Evolutionary conservation across 2,329 filamentous ascomycete species (phyloP).

Genomic region (Fusarium transvaalense): DNA sequence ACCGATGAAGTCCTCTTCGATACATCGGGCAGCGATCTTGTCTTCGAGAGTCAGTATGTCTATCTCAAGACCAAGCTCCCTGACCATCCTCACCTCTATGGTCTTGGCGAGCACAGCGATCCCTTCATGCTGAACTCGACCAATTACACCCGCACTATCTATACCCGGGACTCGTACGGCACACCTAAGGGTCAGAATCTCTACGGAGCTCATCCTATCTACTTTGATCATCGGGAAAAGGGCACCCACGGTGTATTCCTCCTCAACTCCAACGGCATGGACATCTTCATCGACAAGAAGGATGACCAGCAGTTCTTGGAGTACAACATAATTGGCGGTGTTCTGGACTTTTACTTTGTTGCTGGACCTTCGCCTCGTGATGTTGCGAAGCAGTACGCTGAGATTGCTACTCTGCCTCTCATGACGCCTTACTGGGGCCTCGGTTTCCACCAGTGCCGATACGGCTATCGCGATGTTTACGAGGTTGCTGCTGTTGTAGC

Average conservation of each 20-base stretch:
- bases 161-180: conserved; percentile 68
- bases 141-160: conserved; percentile 72
- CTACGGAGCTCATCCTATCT: conserved; percentile 81
- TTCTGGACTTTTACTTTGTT: conserved; percentile 79
- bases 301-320: conserved; percentile 76
- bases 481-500: conserved; percentile 75
- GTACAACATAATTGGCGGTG: conserved; percentile 82
- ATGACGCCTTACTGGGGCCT: conserved; percentile 76
- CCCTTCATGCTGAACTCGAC: conserved; percentile 75
- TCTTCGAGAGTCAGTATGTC: conserved; percentile 85
- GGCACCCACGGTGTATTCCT: conserved; percentile 76
- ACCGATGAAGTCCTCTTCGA: conserved; percentile 73
- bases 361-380: conserved; percentile 69
- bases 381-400: conserved; percentile 70
- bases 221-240: conserved; percentile 74
- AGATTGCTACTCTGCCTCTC: conserved; percentile 66
- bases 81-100: conserved; percentile 77
- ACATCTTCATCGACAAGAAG: conserved; percentile 76
- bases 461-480: conserved; percentile 73
- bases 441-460: conserved; percentile 72
- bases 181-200: conserved; percentile 73
- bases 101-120: conserved; percentile 82
- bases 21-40: conserved; percentile 72
- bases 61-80: conserved; percentile 79
- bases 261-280: conserved; percentile 81